Percentiles rank a stretch among this genome's conserved stretches.
Conservation (phyloP, 2,329 filamentous ascomycete genomes). For the Paraphoma sp. region DNA sequence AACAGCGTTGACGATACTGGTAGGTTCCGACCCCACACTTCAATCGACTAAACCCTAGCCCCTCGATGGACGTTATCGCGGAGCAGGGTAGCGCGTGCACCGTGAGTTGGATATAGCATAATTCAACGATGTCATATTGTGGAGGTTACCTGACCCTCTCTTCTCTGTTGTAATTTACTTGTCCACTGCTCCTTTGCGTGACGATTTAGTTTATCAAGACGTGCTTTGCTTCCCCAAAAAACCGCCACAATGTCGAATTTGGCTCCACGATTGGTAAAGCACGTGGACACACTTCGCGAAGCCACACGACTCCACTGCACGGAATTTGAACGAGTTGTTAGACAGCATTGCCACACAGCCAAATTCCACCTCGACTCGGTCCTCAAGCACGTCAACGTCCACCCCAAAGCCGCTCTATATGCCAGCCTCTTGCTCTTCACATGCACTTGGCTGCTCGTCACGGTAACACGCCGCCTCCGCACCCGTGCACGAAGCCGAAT, state of each 20-base stretch:
- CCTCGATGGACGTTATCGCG: constrained; percentile 15
- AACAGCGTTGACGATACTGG: constrained; percentile 20
- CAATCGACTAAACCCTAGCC: background rate
- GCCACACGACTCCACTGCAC: constrained; percentile 16
- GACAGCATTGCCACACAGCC: background rate
- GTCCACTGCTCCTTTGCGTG: background rate
- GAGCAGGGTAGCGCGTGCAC: constrained; percentile 1
- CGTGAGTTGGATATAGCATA: background rate
- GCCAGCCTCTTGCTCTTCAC: constrained; percentile 39
- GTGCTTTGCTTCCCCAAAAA: too few relatives aligned
- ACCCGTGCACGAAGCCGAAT: constrained; percentile 13
- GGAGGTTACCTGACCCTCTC: background rate
- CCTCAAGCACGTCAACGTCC: constrained; percentile 8
- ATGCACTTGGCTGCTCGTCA: constrained; percentile 37
- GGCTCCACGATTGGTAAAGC: constrained; percentile 15
- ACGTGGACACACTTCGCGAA: constrained; percentile 23
- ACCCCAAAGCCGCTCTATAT: constrained; percentile 35
- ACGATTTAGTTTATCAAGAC: too few relatives aligned
- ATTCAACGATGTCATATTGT: background rate
- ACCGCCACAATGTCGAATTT: constrained; percentile 11
- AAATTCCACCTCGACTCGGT: constrained; percentile 12
- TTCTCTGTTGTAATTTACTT: background rate
- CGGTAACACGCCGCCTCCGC: constrained; percentile 36
- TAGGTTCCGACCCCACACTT: constrained; percentile 20
- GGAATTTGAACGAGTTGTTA: background rate